These are phyloP conservation scores for Fusarium nygamai DNA, from an alignment of 2,329 filamentous ascomycete genomes.

Conservation along the genomic window DNA sequence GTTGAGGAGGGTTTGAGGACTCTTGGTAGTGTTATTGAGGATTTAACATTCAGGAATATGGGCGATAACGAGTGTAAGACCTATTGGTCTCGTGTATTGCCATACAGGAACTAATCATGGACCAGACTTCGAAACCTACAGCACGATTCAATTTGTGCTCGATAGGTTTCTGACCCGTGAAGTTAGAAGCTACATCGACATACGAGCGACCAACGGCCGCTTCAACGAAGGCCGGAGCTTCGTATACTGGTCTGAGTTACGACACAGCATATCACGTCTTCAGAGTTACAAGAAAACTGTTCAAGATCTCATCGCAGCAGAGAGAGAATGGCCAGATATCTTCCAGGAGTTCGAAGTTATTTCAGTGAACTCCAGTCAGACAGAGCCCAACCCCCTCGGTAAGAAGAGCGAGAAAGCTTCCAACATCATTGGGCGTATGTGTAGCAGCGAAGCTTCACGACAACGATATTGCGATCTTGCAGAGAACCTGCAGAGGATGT, in stretches of 20 bases:
- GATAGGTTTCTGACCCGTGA: background rate
- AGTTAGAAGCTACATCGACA: slow-evolving; percentile 5
- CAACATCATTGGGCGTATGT: slow-evolving; percentile 40
- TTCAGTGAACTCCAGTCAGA: slow-evolving; percentile 40
- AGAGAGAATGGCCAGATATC: slow-evolving; percentile 42
- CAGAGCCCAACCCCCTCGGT: slow-evolving; percentile 21
- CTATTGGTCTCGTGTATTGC: fast-evolving
- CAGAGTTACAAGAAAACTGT: slow-evolving; percentile 35
- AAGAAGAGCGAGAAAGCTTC: slow-evolving; percentile 28
- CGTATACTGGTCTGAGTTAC: slow-evolving; percentile 44
- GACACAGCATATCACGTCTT: slow-evolving; percentile 43
- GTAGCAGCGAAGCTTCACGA: background rate
- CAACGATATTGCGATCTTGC: slow-evolving; percentile 20
- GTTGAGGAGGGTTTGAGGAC: background rate
- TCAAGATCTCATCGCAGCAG: slow-evolving; percentile 29
- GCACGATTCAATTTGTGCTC: background rate
- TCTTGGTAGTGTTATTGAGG: background rate
- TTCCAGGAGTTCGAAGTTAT: slow-evolving; percentile 46
- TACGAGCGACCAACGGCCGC: slow-evolving; percentile 15
- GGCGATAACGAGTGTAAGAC: background rate
- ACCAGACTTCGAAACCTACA: slow-evolving; percentile 16
- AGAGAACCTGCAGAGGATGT: slow-evolving; percentile 33
- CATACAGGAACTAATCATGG: background rate
- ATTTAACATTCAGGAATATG: background rate
- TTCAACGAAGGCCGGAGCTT: slow-evolving; percentile 26